These are phyloP conservation scores for Exserohilum turcica DNA, from an alignment of 2,329 filamentous ascomycete genomes.

Conservation along the genomic window DNA sequence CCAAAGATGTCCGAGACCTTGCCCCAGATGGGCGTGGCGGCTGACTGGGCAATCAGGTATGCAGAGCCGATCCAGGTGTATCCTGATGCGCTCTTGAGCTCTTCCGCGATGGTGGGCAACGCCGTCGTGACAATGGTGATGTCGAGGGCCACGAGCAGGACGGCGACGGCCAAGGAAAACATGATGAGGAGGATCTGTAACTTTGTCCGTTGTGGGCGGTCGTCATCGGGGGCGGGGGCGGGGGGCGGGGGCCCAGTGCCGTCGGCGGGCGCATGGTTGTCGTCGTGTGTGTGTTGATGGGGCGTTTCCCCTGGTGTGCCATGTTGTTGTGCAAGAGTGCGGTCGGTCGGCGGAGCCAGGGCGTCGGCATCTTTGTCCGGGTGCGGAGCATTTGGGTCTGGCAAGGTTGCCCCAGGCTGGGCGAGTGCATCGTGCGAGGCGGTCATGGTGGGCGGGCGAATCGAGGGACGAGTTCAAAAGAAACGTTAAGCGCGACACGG, in stretches of 20 bases:
- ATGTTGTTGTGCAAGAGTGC: slow-evolving; percentile 17
- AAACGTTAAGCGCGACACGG: not conserved
- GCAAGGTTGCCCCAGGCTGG: not conserved
- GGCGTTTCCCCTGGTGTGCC: slow-evolving; percentile 2
- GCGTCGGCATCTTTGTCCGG: slow-evolving; percentile 18
- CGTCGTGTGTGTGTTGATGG: slow-evolving; percentile 5
- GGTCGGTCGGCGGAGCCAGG: slow-evolving; percentile 23
- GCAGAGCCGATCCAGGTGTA: slow-evolving; percentile 61
- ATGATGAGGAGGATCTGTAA: slow-evolving; percentile 56
- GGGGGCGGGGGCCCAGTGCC: slow-evolving; percentile 16
- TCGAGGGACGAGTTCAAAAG: not conserved
- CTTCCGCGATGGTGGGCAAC: slow-evolving; percentile 62
- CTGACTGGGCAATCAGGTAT: slow-evolving; percentile 57
- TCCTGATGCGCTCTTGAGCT: slow-evolving; percentile 57
- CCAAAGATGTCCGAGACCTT: slow-evolving; percentile 72
- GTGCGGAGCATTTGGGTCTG: slow-evolving; percentile 1
- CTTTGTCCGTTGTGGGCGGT: slow-evolving; percentile 42
- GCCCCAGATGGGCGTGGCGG: slow-evolving; percentile 63
- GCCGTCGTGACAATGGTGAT: slow-evolving; percentile 68
- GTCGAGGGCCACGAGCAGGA: slow-evolving; percentile 65
- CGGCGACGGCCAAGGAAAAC: slow-evolving; percentile 57
- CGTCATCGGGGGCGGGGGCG: slow-evolving; percentile 27
- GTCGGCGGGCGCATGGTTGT: slow-evolving; percentile 6
- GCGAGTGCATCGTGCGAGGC: slow-evolving; percentile 10
- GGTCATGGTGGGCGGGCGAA: slow-evolving; percentile 6